Evolutionary conservation across 2,329 filamentous ascomycete genomes (phyloP), one percentile per base, ranked within the genome.

Genomic region (Claviceps quebecensis): DNA sequence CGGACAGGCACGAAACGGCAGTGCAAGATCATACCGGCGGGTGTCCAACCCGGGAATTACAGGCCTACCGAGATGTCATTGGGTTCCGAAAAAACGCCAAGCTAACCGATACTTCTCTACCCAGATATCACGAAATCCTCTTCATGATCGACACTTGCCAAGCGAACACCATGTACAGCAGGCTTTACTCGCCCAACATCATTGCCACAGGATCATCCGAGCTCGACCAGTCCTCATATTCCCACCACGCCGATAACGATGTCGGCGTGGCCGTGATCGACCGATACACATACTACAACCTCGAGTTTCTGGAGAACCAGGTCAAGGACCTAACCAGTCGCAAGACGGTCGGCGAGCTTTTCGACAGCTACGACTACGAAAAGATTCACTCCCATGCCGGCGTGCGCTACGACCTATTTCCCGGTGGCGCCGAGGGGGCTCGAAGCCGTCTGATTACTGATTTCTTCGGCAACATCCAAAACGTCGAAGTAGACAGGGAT

Each of bases 131-230:
- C 66, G 93, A 98, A 69, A 83, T 98, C 59, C 80, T 98, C 53
- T 98, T 98, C 74, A 98, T 98, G 93, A 98, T 98, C 69, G 93
- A 98, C 67, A 98, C 93, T 0, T 98, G 93, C 72, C 93, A 98
- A 71, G 93, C 93, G 51, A 98, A 98, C 67, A 98, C 93, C 36
- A 96, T 98, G 89, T 98, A 95, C 72, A 91, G 84, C 65, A 91
- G 95, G 61, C 87, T 98, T 63, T 98, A 98, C 73, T 95, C 89
- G 5, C 91, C 91, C 47, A 97, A 97, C 63, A 96, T 98, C 61
- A 89, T 98, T 61, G 93, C 93, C 0, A 98, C 94, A 0, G 93
- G 93, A n/a, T 95, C 87, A 36, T 94, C 87, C 3, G 89, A 93
- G 66, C 84, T 97, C 55, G 91, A 97, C 64, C 87, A 98, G 68